These are phyloP conservation scores for Gaultheria prostrata DNA, from an alignment of 148 eudicot genomes.

Conservation along the genomic window DNA sequence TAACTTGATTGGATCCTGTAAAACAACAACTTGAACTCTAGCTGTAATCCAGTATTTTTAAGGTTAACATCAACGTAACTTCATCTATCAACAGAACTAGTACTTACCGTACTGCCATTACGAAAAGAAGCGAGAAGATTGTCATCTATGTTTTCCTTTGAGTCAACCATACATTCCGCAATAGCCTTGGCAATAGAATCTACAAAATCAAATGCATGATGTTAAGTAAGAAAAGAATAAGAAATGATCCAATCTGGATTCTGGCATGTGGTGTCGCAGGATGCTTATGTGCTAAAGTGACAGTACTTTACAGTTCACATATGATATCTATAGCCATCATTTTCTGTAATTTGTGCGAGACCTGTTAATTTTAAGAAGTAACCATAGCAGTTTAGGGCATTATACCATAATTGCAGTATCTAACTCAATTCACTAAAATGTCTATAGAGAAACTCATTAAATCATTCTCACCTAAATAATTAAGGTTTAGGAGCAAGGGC, in stretches of 20 bases:
- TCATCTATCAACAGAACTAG: not conserved
- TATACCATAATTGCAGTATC: not conserved
- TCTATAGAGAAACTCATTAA: not conserved
- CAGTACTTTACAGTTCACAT: not conserved
- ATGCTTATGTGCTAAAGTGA: not conserved
- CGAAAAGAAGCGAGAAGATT: constrained; percentile 47
- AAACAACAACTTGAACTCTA: constrained; percentile 8
- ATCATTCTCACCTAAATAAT: not conserved
- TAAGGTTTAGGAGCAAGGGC: not conserved
- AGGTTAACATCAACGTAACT: not conserved
- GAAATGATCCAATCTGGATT: not conserved
- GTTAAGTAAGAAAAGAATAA: not conserved
- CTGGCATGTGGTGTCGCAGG: not conserved
- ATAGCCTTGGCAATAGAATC: constrained; percentile 61
- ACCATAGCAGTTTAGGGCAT: not conserved
- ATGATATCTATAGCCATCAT: not conserved
- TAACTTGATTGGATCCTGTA: constrained; percentile 47
- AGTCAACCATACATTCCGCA: constrained; percentile 53
- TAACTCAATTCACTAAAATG: not conserved
- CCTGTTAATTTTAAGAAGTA: not conserved
- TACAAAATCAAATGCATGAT: constrained; percentile 19
- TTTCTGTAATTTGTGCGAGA: not conserved
- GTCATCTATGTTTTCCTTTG: constrained; percentile 76
- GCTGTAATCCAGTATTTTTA: not conserved
- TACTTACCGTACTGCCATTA: constrained; percentile 49